These are phyloP conservation scores for Corynascus novoguineensis DNA, from an alignment of 495 filamentous ascomycete genomes.

Conservation along the genomic window DNA sequence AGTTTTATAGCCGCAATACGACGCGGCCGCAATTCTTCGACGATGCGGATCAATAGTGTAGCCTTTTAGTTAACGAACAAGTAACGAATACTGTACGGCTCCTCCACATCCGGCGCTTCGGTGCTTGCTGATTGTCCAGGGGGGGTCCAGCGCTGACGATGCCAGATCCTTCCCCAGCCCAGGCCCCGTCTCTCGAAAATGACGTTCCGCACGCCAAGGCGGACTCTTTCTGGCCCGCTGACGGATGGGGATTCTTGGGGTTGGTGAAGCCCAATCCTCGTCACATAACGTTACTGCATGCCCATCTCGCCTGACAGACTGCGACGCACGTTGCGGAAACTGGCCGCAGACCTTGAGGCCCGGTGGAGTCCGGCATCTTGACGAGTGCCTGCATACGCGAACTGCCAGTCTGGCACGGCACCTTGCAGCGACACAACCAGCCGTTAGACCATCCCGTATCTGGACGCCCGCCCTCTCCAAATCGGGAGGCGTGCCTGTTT, in stretches of 20 bases:
- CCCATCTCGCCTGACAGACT: not conserved
- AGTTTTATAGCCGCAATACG: not conserved
- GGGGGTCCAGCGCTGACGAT: not conserved
- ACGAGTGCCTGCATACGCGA: constrained; percentile 20
- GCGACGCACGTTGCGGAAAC: not conserved
- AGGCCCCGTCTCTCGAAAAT: too few relatives aligned
- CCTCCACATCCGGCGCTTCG: not conserved
- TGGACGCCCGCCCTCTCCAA: not conserved
- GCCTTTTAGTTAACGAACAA: too few relatives aligned
- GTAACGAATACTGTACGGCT: too few relatives aligned
- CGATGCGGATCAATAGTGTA: not conserved
- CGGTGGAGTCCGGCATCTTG: constrained; percentile 6
- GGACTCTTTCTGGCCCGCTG: constrained; percentile 1
- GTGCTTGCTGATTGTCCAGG: too few relatives aligned
- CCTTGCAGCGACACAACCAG: not conserved
- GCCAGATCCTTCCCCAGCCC: not conserved
- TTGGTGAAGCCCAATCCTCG: not conserved
- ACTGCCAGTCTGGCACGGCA: not conserved
- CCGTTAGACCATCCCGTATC: constrained; percentile 2
- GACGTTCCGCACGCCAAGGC: not conserved
- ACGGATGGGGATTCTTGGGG: not conserved
- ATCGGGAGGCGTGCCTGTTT: not conserved
- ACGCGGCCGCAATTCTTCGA: not conserved
- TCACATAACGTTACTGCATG: too few relatives aligned
- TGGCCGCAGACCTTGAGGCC: not conserved